phyloP scores from a whole-genome alignment of 768 basidiomycete genomes.

The Phanerochaete carnosa region DNA sequence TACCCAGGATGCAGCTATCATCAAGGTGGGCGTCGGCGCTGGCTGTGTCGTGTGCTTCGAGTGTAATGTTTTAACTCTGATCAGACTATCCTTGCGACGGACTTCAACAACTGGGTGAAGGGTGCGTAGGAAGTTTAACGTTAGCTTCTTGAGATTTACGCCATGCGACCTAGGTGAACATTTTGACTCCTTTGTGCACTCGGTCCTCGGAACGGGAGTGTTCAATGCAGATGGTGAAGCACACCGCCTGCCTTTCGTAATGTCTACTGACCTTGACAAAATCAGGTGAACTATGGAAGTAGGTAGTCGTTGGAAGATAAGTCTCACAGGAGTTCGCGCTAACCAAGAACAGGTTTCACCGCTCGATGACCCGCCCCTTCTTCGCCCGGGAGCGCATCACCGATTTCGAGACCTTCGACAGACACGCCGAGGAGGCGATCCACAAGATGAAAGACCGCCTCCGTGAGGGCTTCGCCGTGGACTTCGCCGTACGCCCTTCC shows the following conservation, averaged over 20 bases:
- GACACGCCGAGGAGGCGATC: conserved; percentile 25
- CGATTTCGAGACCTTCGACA: conserved; percentile 33
- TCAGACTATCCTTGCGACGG: conserved; percentile 39
- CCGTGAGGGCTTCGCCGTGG: conserved; percentile 25
- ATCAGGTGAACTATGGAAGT: conserved; percentile 29
- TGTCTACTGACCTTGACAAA: neutral
- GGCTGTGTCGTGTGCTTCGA: neutral
- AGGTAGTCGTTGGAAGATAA: neutral
- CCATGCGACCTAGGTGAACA: conserved; percentile 31
- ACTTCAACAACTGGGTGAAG: conserved; percentile 43
- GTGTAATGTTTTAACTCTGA: neutral
- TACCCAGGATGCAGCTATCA: neutral
- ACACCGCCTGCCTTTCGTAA: no score
- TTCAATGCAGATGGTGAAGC: conserved; percentile 51
- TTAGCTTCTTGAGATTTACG: neutral
- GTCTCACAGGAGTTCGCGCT: neutral
- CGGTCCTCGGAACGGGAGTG: conserved; percentile 48
- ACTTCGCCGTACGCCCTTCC: conserved; percentile 18
- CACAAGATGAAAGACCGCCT: conserved; percentile 25
- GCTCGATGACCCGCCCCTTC: conserved; percentile 35
- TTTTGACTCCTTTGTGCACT: conserved; percentile 26
- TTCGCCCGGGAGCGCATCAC: conserved; percentile 32
- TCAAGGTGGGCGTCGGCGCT: conserved; percentile 28
- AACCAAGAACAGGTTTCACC: conserved; percentile 23
- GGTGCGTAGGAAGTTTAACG: conserved; percentile 23